phyloP scores from a whole-genome alignment of 306 rosid genomes.

The Prunus fruticosa region DNA sequence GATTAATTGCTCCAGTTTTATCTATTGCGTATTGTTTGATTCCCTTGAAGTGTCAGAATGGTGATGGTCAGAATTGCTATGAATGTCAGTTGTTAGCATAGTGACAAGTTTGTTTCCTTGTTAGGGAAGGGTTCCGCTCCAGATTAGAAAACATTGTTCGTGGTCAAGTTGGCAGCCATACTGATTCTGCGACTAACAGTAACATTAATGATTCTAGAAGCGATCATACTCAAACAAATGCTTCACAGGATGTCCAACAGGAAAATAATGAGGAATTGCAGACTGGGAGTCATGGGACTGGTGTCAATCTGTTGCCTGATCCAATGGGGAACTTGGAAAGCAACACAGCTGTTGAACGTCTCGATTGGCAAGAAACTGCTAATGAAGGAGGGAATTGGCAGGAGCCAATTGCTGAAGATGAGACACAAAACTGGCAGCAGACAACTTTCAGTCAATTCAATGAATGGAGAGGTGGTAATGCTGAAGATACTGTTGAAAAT shows the following conservation, averaged over 20 bases:
- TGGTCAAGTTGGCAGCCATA: constrained; percentile 66
- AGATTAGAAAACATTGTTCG: constrained; percentile 91
- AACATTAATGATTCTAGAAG: constrained; percentile 59
- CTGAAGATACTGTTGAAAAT: constrained; percentile 34
- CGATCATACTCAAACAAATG: constrained; percentile 50
- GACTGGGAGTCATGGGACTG: constrained; percentile 49
- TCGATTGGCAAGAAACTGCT: constrained; percentile 66
- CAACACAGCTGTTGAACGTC: constrained; percentile 43
- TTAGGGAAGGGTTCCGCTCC: constrained; percentile 92
- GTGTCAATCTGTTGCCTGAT: constrained; percentile 46
- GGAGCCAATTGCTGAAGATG: constrained; percentile 59
- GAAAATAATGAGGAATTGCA: constrained; percentile 61
- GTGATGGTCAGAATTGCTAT: constrained; percentile 12
- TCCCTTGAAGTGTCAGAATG: constrained; percentile 11
- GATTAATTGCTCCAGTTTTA: background rate
- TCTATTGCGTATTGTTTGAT: background rate
- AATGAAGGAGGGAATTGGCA: constrained; percentile 62
- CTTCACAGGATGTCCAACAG: constrained; percentile 42
- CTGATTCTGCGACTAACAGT: constrained; percentile 59
- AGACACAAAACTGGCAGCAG: constrained; percentile 67
- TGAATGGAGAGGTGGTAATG: constrained; percentile 59
- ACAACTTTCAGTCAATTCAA: constrained; percentile 52
- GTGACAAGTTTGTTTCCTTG: constrained; percentile 26
- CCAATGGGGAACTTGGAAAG: constrained; percentile 53
- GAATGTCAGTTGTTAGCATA: constrained; percentile 20